phyloP scores from a whole-genome alignment of 1,139 yeast species.

The Zygosaccharomyces pseudobailii region DNA sequence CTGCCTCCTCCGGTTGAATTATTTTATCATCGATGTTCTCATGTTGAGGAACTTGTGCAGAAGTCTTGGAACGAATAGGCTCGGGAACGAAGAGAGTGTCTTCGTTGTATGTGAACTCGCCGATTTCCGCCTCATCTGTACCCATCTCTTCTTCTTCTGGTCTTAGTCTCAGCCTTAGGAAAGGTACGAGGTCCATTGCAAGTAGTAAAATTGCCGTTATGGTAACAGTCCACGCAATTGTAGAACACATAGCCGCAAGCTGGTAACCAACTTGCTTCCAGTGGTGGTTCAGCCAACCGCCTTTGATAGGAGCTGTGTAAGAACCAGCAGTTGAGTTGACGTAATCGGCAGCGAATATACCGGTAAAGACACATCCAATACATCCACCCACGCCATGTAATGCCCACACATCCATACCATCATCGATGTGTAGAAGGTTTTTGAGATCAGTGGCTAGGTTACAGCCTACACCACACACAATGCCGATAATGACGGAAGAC shows the following conservation, averaged over 20 bases:
- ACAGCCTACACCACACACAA: slow-evolving; percentile 70
- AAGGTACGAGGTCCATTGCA: slow-evolving; percentile 74
- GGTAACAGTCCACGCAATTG: slow-evolving; percentile 74
- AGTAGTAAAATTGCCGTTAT: slow-evolving; percentile 69
- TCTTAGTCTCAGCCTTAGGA: slow-evolving; percentile 73
- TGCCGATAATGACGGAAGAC: slow-evolving; percentile 80
- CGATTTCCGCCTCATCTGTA: slow-evolving; percentile 82
- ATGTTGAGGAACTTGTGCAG: slow-evolving; percentile 25
- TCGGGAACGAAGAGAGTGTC: slow-evolving; percentile 65
- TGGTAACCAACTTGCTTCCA: slow-evolving; percentile 89
- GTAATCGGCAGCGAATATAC: slow-evolving; percentile 90
- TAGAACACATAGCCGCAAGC: slow-evolving; percentile 75
- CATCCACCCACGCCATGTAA: slow-evolving; percentile 94
- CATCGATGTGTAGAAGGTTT: slow-evolving; percentile 70
- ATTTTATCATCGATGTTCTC: slow-evolving; percentile 35
- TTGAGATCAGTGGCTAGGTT: slow-evolving; percentile 84
- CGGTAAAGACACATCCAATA: slow-evolving; percentile 78
- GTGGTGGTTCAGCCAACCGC: slow-evolving; percentile 95
- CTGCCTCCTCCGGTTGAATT: slow-evolving; percentile 6
- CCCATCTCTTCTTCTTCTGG: slow-evolving; percentile 90
- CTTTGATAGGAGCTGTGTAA: slow-evolving; percentile 57
- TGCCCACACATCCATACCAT: slow-evolving; percentile 93
- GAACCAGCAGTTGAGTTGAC: slow-evolving; percentile 70
- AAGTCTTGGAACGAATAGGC: slow-evolving; percentile 56
- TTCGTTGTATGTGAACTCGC: slow-evolving; percentile 74